phyloP scores from a whole-genome alignment of 495 filamentous ascomycete genomes.

The Massariosphaeria phaeospora region DNA sequence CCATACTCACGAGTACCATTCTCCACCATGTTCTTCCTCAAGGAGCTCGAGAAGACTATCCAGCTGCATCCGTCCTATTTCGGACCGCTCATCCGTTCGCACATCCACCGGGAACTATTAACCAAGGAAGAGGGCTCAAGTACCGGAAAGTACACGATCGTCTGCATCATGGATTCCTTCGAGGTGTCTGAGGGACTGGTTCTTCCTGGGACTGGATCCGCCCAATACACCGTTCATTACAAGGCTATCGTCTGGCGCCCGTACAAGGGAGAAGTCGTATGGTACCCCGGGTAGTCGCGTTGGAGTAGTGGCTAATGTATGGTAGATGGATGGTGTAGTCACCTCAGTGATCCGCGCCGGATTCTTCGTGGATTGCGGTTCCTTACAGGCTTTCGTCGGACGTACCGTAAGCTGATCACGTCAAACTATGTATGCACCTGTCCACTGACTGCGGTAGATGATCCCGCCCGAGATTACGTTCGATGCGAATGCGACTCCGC shows the following conservation, averaged over 20 bases:
- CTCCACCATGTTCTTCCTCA: constrained; percentile 98
- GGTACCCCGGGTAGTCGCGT: constrained; percentile 30
- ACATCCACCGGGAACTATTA: constrained; percentile 78
- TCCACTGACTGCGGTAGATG: constrained; percentile 51
- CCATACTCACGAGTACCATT: no score
- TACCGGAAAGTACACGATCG: constrained; percentile 89
- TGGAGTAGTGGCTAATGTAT: constrained; percentile 2
- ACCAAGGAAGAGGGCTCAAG: constrained; percentile 85
- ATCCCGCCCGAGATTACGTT: constrained; percentile 90
- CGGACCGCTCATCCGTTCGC: constrained; percentile 79
- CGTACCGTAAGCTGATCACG: constrained; percentile 58
- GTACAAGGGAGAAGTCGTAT: constrained; percentile 92
- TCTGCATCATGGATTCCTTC: constrained; percentile 85
- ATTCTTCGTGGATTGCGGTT: constrained; percentile 87
- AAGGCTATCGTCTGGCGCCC: constrained; percentile 95
- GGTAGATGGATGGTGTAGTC: constrained; percentile 84
- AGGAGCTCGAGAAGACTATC: constrained; percentile 87
- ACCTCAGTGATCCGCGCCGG: constrained; percentile 84
- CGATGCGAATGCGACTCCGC: constrained; percentile 59
- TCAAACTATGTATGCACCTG: constrained; percentile 5
- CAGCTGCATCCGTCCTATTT: constrained; percentile 96
- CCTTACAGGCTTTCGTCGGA: constrained; percentile 83
- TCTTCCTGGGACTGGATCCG: constrained; percentile 78
- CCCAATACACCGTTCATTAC: constrained; percentile 92
- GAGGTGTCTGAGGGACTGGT: constrained; percentile 89